Conservation (phyloP, 1,284 basidiomycete species). For the Dichomitus squalens region DNA sequence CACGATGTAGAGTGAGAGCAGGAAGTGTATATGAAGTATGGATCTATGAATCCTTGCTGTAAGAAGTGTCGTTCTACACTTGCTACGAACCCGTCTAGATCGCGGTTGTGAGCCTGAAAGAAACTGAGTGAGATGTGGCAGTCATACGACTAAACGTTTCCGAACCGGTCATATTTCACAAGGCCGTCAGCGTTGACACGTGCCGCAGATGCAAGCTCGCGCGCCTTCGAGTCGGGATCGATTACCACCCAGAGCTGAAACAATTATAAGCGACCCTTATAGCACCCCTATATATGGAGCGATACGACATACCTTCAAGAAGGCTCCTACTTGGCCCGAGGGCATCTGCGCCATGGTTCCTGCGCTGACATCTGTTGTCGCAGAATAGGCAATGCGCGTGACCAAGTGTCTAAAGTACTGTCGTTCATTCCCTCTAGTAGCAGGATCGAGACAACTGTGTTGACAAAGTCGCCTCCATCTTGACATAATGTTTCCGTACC, state of each 20-base stretch:
- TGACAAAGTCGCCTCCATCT: slow-evolving; percentile 99
- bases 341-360: slow-evolving; percentile 65
- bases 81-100: slow-evolving; percentile 23
- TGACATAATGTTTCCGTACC: slow-evolving; percentile 93
- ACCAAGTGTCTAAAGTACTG: slow-evolving; percentile 95
- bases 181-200: slow-evolving; percentile 79
- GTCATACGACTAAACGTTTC: slow-evolving; percentile 24
- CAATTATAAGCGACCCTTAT: background rate
- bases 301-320: slow-evolving; percentile 70
- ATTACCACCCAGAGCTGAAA: slow-evolving; percentile 88
- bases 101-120: slow-evolving; percentile 33
- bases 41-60: slow-evolving; percentile 15
- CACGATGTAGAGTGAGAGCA: too few species aligned
- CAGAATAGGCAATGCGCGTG: slow-evolving; percentile 87
- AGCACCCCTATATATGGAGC: too few species aligned
- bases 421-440: slow-evolving; percentile 96
- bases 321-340: slow-evolving; percentile 73
- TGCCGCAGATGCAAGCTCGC: slow-evolving; percentile 78
- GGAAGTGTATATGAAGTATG: too few species aligned
- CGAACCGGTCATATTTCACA: slow-evolving; percentile 74
- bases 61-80: slow-evolving; percentile 20
- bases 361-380: slow-evolving; percentile 86
- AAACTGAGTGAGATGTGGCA: background rate
- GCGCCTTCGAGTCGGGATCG: too few species aligned
- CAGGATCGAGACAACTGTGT: slow-evolving; percentile 94